Conservation (phyloP, 805 yeast genomes). For the Nakazawaea ernobii region DNA sequence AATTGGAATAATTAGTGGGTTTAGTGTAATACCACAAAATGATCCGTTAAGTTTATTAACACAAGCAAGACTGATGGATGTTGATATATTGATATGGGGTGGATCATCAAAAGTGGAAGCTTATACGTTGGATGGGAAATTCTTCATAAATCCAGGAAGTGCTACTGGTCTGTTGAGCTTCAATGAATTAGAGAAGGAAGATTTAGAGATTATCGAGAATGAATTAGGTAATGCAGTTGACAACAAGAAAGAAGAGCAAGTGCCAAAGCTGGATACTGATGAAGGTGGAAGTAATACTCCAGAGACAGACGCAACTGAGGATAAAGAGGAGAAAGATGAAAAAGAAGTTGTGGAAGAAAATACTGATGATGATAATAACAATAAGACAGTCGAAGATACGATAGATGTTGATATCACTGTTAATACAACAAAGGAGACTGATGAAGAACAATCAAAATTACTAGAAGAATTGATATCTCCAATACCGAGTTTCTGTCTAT, state of each 20-base stretch:
- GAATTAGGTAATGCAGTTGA: conserved; percentile 20
- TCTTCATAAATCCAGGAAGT: conserved; percentile 94
- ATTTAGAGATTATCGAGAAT: conserved; percentile 32
- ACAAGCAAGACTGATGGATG: conserved; percentile 86
- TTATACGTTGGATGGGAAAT: conserved; percentile 84
- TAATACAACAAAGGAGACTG: conserved; percentile 9
- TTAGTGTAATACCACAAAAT: conserved; percentile 73
- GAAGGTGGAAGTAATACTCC: conserved; percentile 6
- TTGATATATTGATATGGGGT: conserved; percentile 87
- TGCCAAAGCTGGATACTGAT: conserved; percentile 5
- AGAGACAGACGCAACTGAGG: not conserved
- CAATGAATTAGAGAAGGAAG: conserved; percentile 55
- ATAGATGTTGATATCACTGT: conserved; percentile 6
- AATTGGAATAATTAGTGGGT: conserved; percentile 84
- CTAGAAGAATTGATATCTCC: conserved; percentile 28
- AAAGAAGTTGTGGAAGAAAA: conserved; percentile 16
- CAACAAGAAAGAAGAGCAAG: conserved; percentile 6
- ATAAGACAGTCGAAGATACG: conserved; percentile 17
- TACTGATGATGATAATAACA: conserved; percentile 15
- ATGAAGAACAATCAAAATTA: conserved; percentile 14
- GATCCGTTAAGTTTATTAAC: conserved; percentile 82
- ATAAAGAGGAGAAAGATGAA: conserved; percentile 1
- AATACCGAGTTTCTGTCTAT: conserved; percentile 83
- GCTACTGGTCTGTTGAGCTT: conserved; percentile 87
- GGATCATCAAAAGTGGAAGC: conserved; percentile 93